phyloP scores from a whole-genome alignment of 2,329 filamentous ascomycete species.

The Alternaria rosae region DNA sequence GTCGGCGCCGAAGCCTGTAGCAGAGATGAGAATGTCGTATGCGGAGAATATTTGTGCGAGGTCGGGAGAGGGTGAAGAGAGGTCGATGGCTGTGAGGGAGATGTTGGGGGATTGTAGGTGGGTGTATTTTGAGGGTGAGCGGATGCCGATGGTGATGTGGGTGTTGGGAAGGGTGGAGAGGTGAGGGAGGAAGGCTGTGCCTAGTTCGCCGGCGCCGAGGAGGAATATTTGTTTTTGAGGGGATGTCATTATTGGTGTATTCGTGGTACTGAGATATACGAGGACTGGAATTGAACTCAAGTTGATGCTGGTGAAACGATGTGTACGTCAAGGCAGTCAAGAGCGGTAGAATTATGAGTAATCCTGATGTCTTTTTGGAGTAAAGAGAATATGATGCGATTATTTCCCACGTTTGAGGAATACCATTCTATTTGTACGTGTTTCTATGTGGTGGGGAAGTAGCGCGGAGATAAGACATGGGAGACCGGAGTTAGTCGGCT shows the following conservation, averaged over 20 bases:
- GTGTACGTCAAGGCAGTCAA: too few relatives aligned
- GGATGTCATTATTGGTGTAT: background rate
- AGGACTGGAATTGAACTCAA: background rate
- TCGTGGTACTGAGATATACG: too few relatives aligned
- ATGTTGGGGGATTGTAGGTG: slow-evolving; percentile 35
- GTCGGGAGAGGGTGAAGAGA: slow-evolving; percentile 38
- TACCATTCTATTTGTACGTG: background rate
- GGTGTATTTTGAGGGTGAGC: slow-evolving; percentile 55
- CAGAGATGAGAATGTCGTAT: slow-evolving; percentile 66
- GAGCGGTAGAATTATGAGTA: too few relatives aligned
- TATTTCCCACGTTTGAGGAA: background rate
- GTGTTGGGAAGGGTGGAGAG: slow-evolving; percentile 58
- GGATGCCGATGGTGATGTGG: slow-evolving; percentile 63
- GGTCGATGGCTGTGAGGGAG: slow-evolving; percentile 55
- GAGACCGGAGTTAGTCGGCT: slow-evolving; percentile 5
- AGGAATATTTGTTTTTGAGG: slow-evolving; percentile 58
- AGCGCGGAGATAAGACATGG: slow-evolving; percentile 9
- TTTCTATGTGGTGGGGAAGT: background rate
- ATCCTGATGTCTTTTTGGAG: accelerated
- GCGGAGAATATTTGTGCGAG: slow-evolving; percentile 47
- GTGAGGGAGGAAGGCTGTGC: slow-evolving; percentile 61
- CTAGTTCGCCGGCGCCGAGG: slow-evolving; percentile 73
- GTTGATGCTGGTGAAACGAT: background rate
- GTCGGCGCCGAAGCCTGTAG: slow-evolving; percentile 66
- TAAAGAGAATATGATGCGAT: background rate